Conservation (phyloP, 768 basidiomycete genomes). For the Tylopilus vinaceipallidus region DNA sequence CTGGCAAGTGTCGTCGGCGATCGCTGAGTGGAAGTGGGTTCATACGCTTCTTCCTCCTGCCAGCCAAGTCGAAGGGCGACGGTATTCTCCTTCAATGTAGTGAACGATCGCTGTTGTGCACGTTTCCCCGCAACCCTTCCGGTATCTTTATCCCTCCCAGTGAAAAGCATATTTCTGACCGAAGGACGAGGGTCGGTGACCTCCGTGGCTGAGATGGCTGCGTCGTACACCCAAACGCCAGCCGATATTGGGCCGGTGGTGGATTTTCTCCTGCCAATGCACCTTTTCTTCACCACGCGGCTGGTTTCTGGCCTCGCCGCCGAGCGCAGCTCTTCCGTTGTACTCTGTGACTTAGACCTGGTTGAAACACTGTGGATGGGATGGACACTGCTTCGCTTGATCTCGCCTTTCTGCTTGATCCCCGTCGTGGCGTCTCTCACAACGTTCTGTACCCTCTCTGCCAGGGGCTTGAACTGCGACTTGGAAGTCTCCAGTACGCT, state of each 20-base stretch:
- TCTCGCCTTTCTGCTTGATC: conserved; percentile 14
- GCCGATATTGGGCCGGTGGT: conserved; percentile 33
- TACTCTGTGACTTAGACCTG: conserved; percentile 8
- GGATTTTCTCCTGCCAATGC: conserved; percentile 51
- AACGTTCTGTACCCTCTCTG: conserved; percentile 32
- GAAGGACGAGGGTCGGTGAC: conserved; percentile 14
- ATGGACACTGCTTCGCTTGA: conserved; percentile 22
- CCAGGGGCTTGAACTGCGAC: conserved; percentile 55
- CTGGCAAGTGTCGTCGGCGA: not conserved
- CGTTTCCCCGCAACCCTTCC: conserved; percentile 5
- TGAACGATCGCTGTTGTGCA: conserved; percentile 26
- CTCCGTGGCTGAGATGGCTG: conserved; percentile 47
- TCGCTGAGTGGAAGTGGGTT: not conserved
- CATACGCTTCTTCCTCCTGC: not conserved
- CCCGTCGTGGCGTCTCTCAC: conserved; percentile 8
- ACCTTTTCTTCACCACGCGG: conserved; percentile 54
- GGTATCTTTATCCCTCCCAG: conserved; percentile 1
- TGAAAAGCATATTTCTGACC: conserved; percentile 23
- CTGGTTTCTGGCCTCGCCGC: conserved; percentile 7
- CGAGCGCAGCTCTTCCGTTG: not conserved
- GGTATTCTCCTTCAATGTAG: conserved; percentile 17
- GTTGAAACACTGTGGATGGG: conserved; percentile 24
- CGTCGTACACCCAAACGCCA: conserved; percentile 48
- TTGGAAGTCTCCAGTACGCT: conserved; percentile 51
- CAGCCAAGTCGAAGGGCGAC: conserved; percentile 19